A percentile compares a stretch with the other conserved stretches of the same genome.
Evolutionary conservation across 495 filamentous ascomycete species (phyloP).

Genomic region (Sporormia fimetaria): DNA sequence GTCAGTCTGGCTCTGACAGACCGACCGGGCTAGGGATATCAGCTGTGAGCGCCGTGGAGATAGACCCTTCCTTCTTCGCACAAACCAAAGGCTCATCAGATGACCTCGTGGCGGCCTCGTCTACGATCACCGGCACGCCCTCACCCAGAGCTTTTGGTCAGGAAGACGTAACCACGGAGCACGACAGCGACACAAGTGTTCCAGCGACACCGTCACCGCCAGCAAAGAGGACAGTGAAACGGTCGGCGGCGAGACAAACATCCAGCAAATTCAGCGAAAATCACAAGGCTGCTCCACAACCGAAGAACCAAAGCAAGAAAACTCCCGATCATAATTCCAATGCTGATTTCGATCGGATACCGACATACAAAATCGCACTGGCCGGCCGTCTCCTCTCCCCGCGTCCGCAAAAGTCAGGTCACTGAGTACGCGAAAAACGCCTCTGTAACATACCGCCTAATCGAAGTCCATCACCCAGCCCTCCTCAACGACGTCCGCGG

Average conservation of each 20-base stretch:
- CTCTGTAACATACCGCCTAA: too few relatives aligned
- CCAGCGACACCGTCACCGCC: constrained; percentile 13
- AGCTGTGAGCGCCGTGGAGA: too few relatives aligned
- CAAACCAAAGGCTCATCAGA: constrained; percentile 23
- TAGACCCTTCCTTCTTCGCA: constrained; percentile 7
- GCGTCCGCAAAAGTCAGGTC: too few relatives aligned
- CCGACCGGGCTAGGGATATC: too few relatives aligned
- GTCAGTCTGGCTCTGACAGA: too few relatives aligned
- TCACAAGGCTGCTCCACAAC: background rate
- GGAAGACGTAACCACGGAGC: background rate
- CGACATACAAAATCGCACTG: constrained; percentile 22
- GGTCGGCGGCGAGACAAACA: background rate
- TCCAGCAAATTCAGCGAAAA: background rate
- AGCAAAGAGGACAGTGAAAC: background rate
- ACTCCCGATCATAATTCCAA: constrained; percentile 3
- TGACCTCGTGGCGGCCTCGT: constrained; percentile 10
- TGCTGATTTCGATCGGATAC: constrained; percentile 9
- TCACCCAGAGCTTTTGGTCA: constrained; percentile 4
- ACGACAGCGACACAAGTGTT: constrained; percentile 1
- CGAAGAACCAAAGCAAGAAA: constrained; percentile 1
- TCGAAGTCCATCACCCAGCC: too few relatives aligned
- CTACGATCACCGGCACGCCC: constrained; percentile 1
- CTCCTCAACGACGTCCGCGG: too few relatives aligned
- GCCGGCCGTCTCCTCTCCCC: constrained; percentile 10
- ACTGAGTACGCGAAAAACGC: too few relatives aligned